Percentiles rank a stretch among this genome's conserved stretches.
Evolutionary conservation across 2,329 filamentous ascomycete genomes (phyloP).

Genomic region (Teratosphaeria destructans): DNA sequence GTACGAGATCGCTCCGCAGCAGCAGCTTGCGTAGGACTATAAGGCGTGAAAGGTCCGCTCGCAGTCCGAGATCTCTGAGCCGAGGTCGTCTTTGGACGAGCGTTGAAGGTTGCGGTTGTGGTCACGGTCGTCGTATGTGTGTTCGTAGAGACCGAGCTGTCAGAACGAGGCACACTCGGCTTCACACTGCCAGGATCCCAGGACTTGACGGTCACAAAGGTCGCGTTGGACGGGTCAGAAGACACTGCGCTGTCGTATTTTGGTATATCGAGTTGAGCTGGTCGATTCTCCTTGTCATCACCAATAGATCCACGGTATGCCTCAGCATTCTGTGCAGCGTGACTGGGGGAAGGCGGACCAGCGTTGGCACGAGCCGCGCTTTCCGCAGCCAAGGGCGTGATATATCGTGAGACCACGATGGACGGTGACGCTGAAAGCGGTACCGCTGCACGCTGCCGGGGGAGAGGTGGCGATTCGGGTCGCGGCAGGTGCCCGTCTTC

Average conservation of each 20-base stretch:
- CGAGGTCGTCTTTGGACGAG: constrained; percentile 3
- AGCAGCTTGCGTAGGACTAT: constrained; percentile 13
- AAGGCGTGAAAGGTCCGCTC: constrained; percentile 14
- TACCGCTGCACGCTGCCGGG: constrained; percentile 1
- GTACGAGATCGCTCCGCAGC: constrained; percentile 18
- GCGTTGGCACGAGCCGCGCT: constrained; percentile 9
- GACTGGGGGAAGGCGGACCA: constrained; percentile 7
- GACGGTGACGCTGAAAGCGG: constrained; percentile 12
- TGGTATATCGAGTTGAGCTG: constrained; percentile 8
- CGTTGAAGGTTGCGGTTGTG: constrained; percentile 3
- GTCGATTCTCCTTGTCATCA: constrained; percentile 10
- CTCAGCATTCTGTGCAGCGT: constrained; percentile 11
- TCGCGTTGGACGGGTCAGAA: constrained; percentile 10
- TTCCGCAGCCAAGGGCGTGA: constrained; percentile 19
- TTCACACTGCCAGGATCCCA: constrained; percentile 9
- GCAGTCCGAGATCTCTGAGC: constrained; percentile 10
- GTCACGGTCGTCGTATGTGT: not conserved
- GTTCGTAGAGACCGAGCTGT: constrained; percentile 17
- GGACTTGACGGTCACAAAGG: constrained; percentile 15
- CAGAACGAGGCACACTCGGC: constrained; percentile 13
- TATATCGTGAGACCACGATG: constrained; percentile 25
- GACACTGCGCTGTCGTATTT: constrained; percentile 19
- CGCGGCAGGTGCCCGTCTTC: constrained; percentile 1
- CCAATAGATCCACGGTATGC: constrained; percentile 13
- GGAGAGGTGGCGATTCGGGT: constrained; percentile 1